Percentiles rank a stretch among this genome's conserved stretches.
Evolutionary conservation across 2,329 filamentous ascomycete species (phyloP).

Genomic region (Epichloe baconii): DNA sequence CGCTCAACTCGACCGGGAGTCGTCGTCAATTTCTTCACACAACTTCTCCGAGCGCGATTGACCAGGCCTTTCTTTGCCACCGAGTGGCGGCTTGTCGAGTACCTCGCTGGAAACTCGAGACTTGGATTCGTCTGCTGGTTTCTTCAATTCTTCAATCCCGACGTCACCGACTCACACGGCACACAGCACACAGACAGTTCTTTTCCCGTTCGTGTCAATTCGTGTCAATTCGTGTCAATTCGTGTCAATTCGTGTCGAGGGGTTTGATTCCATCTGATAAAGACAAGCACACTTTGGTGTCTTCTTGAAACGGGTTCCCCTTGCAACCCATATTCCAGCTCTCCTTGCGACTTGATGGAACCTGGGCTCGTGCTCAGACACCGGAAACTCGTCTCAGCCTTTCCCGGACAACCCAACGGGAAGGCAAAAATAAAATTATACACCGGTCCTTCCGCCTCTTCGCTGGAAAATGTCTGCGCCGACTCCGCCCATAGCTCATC

Average conservation of each 20-base stretch:
- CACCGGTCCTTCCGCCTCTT: background rate
- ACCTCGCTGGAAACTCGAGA: background rate
- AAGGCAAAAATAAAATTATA: background rate
- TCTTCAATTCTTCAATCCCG: background rate
- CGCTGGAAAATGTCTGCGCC: slow-evolving; percentile 3
- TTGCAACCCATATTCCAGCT: background rate
- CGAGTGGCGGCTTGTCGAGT: background rate
- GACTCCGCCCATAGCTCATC: background rate
- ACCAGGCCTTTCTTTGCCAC: background rate
- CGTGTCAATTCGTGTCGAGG: background rate
- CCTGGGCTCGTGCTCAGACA: background rate
- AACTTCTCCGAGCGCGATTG: background rate
- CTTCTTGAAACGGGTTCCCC: background rate
- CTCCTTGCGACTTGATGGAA: background rate
- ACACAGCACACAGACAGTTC: background rate
- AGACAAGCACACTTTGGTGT: background rate
- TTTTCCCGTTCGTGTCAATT: background rate
- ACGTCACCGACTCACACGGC: background rate
- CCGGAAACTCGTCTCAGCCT: background rate
- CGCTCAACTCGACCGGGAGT: background rate
- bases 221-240: background rate
- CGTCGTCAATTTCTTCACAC: background rate
- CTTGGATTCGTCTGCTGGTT: background rate
- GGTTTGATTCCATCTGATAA: background rate
- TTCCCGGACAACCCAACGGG: background rate